Evolutionary conservation across 768 basidiomycete species (phyloP).

Genomic region (Suillus variegatus): DNA sequence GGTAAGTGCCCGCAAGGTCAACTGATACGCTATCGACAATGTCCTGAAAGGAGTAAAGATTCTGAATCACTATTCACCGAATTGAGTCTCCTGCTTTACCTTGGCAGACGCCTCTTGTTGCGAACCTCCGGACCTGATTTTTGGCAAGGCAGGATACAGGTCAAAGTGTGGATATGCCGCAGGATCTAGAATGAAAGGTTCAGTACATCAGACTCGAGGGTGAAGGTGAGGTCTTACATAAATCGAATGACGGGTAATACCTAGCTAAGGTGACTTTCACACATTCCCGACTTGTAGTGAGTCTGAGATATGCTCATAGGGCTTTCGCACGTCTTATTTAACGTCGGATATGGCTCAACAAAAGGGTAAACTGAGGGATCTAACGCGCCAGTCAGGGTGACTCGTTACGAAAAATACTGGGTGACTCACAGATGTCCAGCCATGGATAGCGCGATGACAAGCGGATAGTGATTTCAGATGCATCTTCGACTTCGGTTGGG

Average conservation of each 20-base stretch:
- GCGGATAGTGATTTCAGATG: neutral
- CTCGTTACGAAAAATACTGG: neutral
- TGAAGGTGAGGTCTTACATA: conserved; percentile 19
- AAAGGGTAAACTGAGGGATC: conserved; percentile 21
- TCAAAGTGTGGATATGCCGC: conserved; percentile 40
- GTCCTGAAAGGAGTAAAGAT: neutral
- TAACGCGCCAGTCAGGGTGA: conserved; percentile 4
- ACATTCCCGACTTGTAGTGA: neutral
- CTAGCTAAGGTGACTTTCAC: conserved; percentile 5
- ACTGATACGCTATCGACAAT: conserved; percentile 3
- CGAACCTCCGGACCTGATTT: neutral
- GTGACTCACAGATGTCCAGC: conserved; percentile 27
- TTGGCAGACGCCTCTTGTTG: neutral
- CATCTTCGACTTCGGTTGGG: conserved; percentile 8
- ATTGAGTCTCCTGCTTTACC: neutral
- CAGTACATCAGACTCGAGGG: neutral
- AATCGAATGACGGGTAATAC: conserved; percentile 22
- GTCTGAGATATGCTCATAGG: conserved; percentile 2
- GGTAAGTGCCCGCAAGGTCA: conserved; percentile 4
- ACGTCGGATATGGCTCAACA: conserved; percentile 15
- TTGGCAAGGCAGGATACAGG: conserved; percentile 16
- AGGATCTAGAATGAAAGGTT: conserved; percentile 21
- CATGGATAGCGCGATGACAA: conserved; percentile 21
- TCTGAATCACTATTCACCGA: neutral
- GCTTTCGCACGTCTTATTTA: conserved; percentile 2